A percentile compares a stretch with the other conserved stretches of the same genome.
Conservation (phyloP, 495 filamentous ascomycete species). For the Podospora fimiseda region DNA sequence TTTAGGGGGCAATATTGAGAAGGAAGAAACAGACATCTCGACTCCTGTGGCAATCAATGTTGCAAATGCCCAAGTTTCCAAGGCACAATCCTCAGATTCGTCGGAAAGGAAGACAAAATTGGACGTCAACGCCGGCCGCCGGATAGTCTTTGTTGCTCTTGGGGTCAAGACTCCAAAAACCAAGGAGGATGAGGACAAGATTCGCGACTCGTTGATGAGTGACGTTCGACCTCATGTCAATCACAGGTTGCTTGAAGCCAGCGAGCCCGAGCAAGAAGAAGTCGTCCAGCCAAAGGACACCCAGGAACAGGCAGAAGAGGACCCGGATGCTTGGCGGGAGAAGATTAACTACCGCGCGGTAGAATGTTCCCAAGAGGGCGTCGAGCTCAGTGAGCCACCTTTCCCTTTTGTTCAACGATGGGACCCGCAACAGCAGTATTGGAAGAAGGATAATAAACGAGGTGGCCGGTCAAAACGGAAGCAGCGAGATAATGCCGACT, state of each 20-base stretch:
- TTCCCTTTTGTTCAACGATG: conserved; percentile 89
- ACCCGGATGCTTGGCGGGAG: conserved; percentile 57
- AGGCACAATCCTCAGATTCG: too few species aligned
- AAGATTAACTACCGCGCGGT: conserved; percentile 68
- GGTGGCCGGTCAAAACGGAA: conserved; percentile 35
- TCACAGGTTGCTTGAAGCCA: too few species aligned
- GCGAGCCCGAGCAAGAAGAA: background rate
- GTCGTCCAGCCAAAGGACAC: background rate
- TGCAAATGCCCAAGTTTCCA: too few species aligned
- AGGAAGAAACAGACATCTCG: too few species aligned
- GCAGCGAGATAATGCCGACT: conserved; percentile 32
- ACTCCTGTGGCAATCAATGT: too few species aligned
- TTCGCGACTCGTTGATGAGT: conserved; percentile 32
- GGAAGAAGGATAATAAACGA: conserved; percentile 27
- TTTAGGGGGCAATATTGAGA: background rate
- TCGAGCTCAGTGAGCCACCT: conserved; percentile 68
- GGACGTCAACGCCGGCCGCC: too few species aligned
- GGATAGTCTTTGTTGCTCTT: too few species aligned
- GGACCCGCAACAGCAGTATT: conserved; percentile 63
- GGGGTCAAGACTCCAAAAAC: too few species aligned
- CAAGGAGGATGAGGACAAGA: background rate
- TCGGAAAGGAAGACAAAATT: too few species aligned
- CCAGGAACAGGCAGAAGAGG: conserved; percentile 26
- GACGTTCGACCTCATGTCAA: conserved; percentile 27
- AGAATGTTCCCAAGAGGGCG: conserved; percentile 73